Percentiles rank a stretch among this genome's conserved stretches.
These are phyloP conservation scores for Rhizopogon vinicolor DNA, from an alignment of 768 basidiomycete genomes.

Conservation along the genomic window DNA sequence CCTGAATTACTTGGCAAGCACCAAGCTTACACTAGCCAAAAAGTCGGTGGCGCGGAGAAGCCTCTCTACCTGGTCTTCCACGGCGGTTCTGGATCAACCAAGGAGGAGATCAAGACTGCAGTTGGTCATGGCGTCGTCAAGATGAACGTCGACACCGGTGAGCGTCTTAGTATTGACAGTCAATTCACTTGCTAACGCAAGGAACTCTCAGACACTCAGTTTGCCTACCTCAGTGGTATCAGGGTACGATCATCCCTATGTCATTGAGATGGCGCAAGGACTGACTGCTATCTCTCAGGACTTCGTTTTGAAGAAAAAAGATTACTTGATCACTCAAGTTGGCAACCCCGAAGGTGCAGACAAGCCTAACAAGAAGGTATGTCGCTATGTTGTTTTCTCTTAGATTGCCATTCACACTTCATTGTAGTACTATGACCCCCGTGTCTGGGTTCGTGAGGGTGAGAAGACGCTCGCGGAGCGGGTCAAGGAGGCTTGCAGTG, in stretches of 20 bases:
- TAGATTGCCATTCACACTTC: not conserved
- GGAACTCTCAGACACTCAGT: constrained; percentile 70
- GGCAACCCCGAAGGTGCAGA: constrained; percentile 96
- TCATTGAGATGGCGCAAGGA: not conserved
- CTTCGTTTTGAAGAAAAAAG: constrained; percentile 82
- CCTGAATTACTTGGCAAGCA: constrained; percentile 92
- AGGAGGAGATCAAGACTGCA: constrained; percentile 92
- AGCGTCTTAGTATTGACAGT: constrained; percentile 1
- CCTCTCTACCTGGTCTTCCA: constrained; percentile 99
- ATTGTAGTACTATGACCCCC: constrained; percentile 82
- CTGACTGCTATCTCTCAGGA: constrained; percentile 42
- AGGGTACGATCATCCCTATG: constrained; percentile 40
- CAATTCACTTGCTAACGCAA: constrained; percentile 1
- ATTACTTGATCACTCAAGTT: constrained; percentile 85
- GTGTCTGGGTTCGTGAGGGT: constrained; percentile 98
- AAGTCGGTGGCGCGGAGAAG: constrained; percentile 63
- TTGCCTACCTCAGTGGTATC: constrained; percentile 86
- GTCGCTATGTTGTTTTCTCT: not conserved
- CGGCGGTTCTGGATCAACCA: constrained; percentile 96
- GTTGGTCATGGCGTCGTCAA: constrained; percentile 93
- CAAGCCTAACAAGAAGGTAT: constrained; percentile 98
- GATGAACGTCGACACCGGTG: constrained; percentile 96
- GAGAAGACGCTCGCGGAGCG: constrained; percentile 88
- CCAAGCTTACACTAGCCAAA: constrained; percentile 67
- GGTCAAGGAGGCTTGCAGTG: constrained; percentile 90